These are phyloP conservation scores for Lentinula sp. DNA, from an alignment of 768 basidiomycete genomes.

Conservation along the genomic window DNA sequence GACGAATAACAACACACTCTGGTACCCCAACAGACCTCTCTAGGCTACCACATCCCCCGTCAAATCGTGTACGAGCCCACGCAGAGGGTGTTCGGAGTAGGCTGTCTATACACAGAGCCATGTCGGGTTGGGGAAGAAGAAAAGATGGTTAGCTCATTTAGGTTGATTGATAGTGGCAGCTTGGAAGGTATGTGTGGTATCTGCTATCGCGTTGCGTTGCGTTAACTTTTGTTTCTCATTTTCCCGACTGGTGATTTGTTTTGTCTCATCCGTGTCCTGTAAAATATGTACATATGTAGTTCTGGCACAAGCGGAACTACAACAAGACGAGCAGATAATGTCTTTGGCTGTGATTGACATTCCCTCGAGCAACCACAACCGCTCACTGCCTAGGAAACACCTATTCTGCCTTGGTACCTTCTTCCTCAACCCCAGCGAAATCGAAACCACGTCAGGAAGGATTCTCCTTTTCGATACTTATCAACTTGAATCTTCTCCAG, in stretches of 20 bases:
- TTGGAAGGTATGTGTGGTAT: slow-evolving; percentile 44
- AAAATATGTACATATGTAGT: background rate
- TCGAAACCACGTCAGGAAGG: slow-evolving; percentile 50
- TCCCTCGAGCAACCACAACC: slow-evolving; percentile 17
- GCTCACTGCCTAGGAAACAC: slow-evolving; percentile 16
- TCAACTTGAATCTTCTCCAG: slow-evolving; percentile 3
- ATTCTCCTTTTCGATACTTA: slow-evolving; percentile 49
- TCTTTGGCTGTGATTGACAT: slow-evolving; percentile 34
- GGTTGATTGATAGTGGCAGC: slow-evolving; percentile 56
- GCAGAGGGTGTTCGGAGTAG: slow-evolving; percentile 59
- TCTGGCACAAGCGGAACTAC: slow-evolving; percentile 25
- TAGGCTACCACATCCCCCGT: slow-evolving; percentile 69
- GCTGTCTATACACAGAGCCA: slow-evolving; percentile 50
- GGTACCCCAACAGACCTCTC: slow-evolving; percentile 42
- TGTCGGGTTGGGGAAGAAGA: slow-evolving; percentile 46
- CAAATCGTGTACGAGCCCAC: slow-evolving; percentile 55
- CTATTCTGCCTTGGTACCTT: slow-evolving; percentile 49
- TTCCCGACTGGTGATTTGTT: too few relatives aligned
- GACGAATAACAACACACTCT: too few relatives aligned
- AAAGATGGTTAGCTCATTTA: slow-evolving; percentile 40
- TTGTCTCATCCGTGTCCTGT: background rate
- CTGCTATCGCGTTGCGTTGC: background rate
- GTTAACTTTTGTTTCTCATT: too few relatives aligned
- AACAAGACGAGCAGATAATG: slow-evolving; percentile 57
- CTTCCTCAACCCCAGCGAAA: slow-evolving; percentile 32